Conservation (phyloP, 2,329 filamentous ascomycete genomes). For the Ascochyta koolunga region DNA sequence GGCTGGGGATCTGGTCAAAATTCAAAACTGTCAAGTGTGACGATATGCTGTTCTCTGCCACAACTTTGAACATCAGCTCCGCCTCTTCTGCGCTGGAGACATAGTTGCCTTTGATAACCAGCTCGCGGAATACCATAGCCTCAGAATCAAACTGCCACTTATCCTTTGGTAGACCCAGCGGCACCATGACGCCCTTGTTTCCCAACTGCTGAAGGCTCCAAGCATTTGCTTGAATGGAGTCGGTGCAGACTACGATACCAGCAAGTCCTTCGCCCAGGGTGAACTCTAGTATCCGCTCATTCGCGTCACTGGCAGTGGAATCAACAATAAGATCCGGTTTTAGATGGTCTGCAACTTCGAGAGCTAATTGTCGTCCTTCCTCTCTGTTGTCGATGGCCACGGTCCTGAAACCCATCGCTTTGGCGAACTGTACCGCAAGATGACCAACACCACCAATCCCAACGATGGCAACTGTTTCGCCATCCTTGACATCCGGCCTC, state of each 20-base stretch:
- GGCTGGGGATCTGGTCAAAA: constrained; percentile 29
- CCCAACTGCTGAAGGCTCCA: constrained; percentile 34
- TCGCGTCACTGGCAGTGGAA: constrained; percentile 18
- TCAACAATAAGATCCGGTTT: constrained; percentile 30
- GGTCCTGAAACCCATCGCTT: constrained; percentile 31
- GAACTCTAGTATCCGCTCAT: constrained; percentile 21
- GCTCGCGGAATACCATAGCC: constrained; percentile 32
- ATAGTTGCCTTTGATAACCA: constrained; percentile 34
- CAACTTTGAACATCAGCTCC: constrained; percentile 31
- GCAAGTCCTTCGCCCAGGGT: constrained; percentile 31
- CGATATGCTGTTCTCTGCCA: constrained; percentile 25
- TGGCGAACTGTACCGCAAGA: constrained; percentile 74
- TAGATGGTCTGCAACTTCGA: constrained; percentile 21
- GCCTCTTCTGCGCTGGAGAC: constrained; percentile 32
- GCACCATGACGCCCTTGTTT: constrained; percentile 31
- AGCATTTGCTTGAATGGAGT: constrained; percentile 28
- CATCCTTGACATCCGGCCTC: constrained; percentile 56
- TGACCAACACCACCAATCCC: constrained; percentile 83
- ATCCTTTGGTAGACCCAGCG: constrained; percentile 31
- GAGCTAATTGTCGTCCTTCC: constrained; percentile 30
- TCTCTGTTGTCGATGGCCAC: constrained; percentile 34
- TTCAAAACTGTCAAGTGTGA: constrained; percentile 31
- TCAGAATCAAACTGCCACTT: constrained; percentile 37
- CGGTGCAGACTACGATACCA: constrained; percentile 36
- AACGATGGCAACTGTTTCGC: constrained; percentile 78